Conservation (phyloP, 177 flowering plant species). For the Vitis hybrid region DNA sequence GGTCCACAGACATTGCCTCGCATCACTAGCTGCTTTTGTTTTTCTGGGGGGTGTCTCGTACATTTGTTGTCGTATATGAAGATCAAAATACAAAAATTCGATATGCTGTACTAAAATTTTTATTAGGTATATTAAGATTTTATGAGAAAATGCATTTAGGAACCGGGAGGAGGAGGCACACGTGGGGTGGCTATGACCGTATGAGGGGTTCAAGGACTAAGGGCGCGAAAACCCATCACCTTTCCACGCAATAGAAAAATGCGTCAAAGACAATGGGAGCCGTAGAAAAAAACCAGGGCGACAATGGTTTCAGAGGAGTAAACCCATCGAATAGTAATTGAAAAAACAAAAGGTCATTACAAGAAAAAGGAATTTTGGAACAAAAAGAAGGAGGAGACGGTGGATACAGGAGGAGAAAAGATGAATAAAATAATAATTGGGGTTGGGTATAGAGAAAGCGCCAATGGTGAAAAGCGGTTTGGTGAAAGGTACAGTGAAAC, state of each 20-base stretch:
- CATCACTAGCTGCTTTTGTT: too few species aligned
- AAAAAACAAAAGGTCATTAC: neutral
- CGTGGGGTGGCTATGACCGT: too few species aligned
- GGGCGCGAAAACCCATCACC: neutral
- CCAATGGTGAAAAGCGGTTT: conserved; percentile 15
- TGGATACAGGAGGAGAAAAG: neutral
- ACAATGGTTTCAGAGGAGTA: too few species aligned
- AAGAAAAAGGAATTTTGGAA: neutral
- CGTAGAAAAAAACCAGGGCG: neutral
- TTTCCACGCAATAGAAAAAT: neutral
- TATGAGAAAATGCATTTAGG: too few species aligned
- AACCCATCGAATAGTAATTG: neutral
- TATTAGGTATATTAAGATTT: too few species aligned
- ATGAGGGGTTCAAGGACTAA: neutral
- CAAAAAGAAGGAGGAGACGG: neutral
- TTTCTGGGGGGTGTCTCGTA: too few species aligned
- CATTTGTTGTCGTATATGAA: too few species aligned
- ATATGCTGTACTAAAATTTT: too few species aligned
- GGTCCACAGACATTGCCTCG: too few species aligned
- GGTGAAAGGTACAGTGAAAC: conserved; percentile 22
- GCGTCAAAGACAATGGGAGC: neutral
- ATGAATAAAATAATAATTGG: neutral
- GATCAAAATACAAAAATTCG: too few species aligned
- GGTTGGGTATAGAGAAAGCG: neutral
- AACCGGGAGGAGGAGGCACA: too few species aligned